Conservation (phyloP, 495 filamentous ascomycete species). For the Lasiosphaeriaceae sp. region DNA sequence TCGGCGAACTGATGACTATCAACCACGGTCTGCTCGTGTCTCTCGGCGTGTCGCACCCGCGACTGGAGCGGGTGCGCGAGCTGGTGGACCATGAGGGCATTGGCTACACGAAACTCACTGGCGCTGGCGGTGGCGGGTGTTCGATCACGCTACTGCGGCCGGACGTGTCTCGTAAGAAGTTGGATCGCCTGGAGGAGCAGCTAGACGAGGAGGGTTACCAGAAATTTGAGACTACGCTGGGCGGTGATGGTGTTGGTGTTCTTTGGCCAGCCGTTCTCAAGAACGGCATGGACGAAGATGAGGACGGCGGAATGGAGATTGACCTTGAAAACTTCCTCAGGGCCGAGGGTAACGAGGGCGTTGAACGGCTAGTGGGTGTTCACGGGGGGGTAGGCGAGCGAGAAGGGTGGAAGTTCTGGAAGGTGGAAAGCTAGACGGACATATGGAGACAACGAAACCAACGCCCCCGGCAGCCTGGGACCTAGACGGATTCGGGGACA, state of each 20-base stretch:
- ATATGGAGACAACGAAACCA: neutral
- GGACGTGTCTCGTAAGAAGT: slow-evolving; percentile 38
- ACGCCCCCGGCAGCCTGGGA: neutral
- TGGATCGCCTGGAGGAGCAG: slow-evolving; percentile 59
- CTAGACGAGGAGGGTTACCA: slow-evolving; percentile 73
- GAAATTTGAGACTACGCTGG: slow-evolving; percentile 82
- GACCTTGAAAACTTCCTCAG: slow-evolving; percentile 86
- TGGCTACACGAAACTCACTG: slow-evolving; percentile 96
- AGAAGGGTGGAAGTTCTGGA: slow-evolving; percentile 95
- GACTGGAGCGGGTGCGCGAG: slow-evolving; percentile 86
- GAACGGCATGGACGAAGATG: slow-evolving; percentile 61
- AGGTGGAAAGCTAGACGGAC: slow-evolving; percentile 41
- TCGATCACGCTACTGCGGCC: slow-evolving; percentile 87
- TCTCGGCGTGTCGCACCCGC: slow-evolving; percentile 89
- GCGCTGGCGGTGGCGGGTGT: slow-evolving; percentile 91
- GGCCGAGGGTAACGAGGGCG: slow-evolving; percentile 73
- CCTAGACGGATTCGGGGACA: neutral
- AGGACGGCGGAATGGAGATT: slow-evolving; percentile 83
- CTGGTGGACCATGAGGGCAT: slow-evolving; percentile 85
- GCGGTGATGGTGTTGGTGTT: slow-evolving; percentile 88
- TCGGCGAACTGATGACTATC: slow-evolving; percentile 84
- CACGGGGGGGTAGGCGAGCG: slow-evolving; percentile 58
- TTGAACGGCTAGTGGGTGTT: slow-evolving; percentile 70
- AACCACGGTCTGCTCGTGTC: slow-evolving; percentile 89
- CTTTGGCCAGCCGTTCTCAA: slow-evolving; percentile 84